Conservation (phyloP, 768 basidiomycete genomes). For the Calocera viscosa region DNA sequence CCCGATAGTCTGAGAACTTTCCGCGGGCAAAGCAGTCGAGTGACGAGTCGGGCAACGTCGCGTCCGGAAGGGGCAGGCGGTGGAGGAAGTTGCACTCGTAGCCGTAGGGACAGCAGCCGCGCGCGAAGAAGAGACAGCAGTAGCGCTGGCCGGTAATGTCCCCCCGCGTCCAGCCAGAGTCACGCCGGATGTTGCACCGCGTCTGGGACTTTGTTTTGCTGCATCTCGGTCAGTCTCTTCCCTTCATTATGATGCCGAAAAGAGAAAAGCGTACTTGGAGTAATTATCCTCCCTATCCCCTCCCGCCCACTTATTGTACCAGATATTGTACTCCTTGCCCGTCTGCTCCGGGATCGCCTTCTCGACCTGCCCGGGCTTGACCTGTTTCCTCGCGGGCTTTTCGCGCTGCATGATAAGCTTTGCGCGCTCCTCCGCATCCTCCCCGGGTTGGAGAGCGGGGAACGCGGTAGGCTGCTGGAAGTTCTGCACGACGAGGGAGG, state of each 20-base stretch:
- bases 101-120: conserved; percentile 96
- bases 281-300: conserved; percentile 95
- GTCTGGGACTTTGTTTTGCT: conserved; percentile 93
- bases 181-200: conserved; percentile 74
- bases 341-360: conserved; percentile 81
- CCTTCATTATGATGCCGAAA: not conserved
- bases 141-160: conserved; percentile 89
- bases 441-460: not conserved
- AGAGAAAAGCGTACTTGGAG: conserved; percentile 54
- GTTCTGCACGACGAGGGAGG: conserved; percentile 1
- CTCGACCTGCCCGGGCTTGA: conserved; percentile 78
- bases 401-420: not conserved
- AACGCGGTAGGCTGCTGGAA: not conserved
- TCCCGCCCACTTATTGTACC: conserved; percentile 98
- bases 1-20: conserved; percentile 93
- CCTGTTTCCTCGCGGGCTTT: conserved; percentile 88
- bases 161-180: conserved; percentile 87
- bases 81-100: conserved; percentile 98
- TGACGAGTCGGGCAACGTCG: conserved; percentile 71
- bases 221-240: conserved; percentile 12
- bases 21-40: conserved; percentile 96
- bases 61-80: conserved; percentile 58
- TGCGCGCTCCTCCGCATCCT: not conserved
- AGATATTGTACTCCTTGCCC: conserved; percentile 91
- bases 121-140: conserved; percentile 85